These are phyloP conservation scores for Pluteus cervinus DNA, from an alignment of 768 basidiomycete species.

Conservation along the genomic window DNA sequence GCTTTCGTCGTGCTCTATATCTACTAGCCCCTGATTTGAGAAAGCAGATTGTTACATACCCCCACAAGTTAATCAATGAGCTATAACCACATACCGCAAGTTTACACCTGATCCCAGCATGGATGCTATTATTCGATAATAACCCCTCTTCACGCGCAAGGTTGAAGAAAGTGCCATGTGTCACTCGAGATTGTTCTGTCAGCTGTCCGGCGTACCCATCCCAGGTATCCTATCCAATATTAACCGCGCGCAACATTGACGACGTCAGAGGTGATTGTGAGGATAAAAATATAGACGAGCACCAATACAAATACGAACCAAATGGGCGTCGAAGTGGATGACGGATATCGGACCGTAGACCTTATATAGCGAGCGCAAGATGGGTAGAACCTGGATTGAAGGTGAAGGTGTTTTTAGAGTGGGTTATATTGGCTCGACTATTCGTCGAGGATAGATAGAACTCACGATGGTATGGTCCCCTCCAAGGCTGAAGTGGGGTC, in stretches of 20 bases:
- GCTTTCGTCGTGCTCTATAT: constrained; percentile 61
- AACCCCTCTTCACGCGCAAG: constrained; percentile 74
- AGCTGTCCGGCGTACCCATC: constrained; percentile 48
- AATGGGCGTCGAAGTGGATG: constrained; percentile 75
- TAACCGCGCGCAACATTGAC: too few species aligned
- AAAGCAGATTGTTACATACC: too few species aligned
- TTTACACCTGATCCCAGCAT: constrained; percentile 83
- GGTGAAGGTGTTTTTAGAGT: constrained; percentile 17
- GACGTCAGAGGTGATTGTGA: too few species aligned
- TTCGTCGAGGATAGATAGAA: background rate
- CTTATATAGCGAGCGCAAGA: constrained; percentile 72
- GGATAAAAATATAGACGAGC: constrained; percentile 18
- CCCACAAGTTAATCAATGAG: constrained; percentile 24
- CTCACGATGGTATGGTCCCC: constrained; percentile 84
- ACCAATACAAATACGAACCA: constrained; percentile 20
- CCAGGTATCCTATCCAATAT: constrained; percentile 63
- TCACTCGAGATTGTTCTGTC: constrained; percentile 61
- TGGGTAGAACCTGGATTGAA: constrained; percentile 64
- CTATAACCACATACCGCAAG: constrained; percentile 31
- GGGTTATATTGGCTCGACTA: background rate
- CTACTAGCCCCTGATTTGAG: constrained; percentile 46
- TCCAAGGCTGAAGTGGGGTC: constrained; percentile 47
- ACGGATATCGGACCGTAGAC: constrained; percentile 79
- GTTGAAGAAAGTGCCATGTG: constrained; percentile 85
- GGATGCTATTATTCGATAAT: constrained; percentile 71